Evolutionary conservation across 2,329 filamentous ascomycete species (phyloP), one percentile per base, ranked within the genome.

Genomic region (Claviceps sp.): DNA sequence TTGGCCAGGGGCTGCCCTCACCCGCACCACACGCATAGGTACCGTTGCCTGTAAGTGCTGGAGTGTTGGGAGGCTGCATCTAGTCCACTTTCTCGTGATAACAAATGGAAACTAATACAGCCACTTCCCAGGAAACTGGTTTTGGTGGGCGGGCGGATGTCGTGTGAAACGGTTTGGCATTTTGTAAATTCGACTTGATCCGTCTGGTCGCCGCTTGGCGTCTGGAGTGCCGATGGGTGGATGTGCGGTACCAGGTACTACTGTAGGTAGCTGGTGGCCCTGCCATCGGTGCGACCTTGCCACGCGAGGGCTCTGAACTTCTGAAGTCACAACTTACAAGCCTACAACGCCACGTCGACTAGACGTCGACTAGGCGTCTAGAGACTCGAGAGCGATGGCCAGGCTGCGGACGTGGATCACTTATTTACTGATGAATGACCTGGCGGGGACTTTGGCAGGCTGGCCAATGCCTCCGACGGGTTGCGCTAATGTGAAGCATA

Each of bases 231-330:
- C 48, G 48, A 41, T 45, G 41, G 26, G 30, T 38, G 26, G 26
- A 18, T 36, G 30, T 44, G 26, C 5, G 41, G 48, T 50, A 41
- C 26, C 41, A n/a, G n/a, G n/a, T n/a, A n/a, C n/a, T n/a, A n/a
- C n/a, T n/a, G n/a, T n/a, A n/a, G n/a, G n/a, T 44, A 18, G 18
- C 14, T 16, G 41, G 30, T 44, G 40, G 30, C 14, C 24, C n/a
- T 50, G 44, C 26, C 42, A 49, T 53, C n/a, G 20, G 52, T 52
- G 49, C 50, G 47, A 50, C 49, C 44, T 55, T 50, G 53, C 20
- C 56, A 58, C 55, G 56, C 56, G 56, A 58, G 49, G 48, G 8
- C 4, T 30, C 26, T 30, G 53, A 47, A 36, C 48, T 55, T 30
- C 26, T 30, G 53, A 47, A 36, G 50, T 55, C 53, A 57, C 52